Evolutionary conservation across 257 asterid genomes (phyloP).

Genomic region (Knoxia roxburghii): DNA sequence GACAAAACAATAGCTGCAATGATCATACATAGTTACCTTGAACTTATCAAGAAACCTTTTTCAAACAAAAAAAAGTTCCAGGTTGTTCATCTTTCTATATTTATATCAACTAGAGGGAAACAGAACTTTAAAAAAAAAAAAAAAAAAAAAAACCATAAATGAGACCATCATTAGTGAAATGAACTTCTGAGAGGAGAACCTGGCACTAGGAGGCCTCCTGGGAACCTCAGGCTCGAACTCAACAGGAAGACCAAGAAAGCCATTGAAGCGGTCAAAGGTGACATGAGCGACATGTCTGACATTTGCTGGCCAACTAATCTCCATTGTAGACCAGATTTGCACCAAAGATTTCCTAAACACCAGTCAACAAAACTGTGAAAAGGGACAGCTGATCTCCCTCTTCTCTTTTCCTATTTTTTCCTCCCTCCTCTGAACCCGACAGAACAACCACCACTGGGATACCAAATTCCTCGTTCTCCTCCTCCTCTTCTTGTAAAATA

Average conservation of each 20-base stretch:
- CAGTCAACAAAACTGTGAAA: conserved; percentile 30
- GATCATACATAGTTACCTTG: too few species aligned
- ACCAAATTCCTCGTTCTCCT: conserved; percentile 10
- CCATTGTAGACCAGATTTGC: conserved; percentile 29
- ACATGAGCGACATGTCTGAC: conserved; percentile 64
- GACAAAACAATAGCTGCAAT: too few species aligned
- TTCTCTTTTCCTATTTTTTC: conserved; percentile 33
- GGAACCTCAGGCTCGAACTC: conserved; percentile 68
- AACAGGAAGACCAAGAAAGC: conserved; percentile 60
- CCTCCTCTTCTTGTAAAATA: conserved; percentile 18
- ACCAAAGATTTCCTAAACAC: conserved; percentile 44
- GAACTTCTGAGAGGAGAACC: conserved; percentile 23
- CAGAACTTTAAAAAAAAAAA: too few species aligned
- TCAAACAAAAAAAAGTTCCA: too few species aligned
- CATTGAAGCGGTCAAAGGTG: conserved; percentile 54
- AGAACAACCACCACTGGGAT: not conserved
- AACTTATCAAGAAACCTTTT: too few species aligned
- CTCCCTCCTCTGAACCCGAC: conserved; percentile 17
- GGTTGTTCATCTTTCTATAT: too few species aligned
- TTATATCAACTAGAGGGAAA: too few species aligned
- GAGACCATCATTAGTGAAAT: not conserved
- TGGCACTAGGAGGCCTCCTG: conserved; percentile 61
- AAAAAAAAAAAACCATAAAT: too few species aligned
- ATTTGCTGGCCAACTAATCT: conserved; percentile 47
- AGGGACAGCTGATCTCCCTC: conserved; percentile 39